A percentile compares a stretch with the other conserved stretches of the same genome.
phyloP scores from a whole-genome alignment of 2,329 filamentous ascomycete genomes.

The Calonectria crousiana region DNA sequence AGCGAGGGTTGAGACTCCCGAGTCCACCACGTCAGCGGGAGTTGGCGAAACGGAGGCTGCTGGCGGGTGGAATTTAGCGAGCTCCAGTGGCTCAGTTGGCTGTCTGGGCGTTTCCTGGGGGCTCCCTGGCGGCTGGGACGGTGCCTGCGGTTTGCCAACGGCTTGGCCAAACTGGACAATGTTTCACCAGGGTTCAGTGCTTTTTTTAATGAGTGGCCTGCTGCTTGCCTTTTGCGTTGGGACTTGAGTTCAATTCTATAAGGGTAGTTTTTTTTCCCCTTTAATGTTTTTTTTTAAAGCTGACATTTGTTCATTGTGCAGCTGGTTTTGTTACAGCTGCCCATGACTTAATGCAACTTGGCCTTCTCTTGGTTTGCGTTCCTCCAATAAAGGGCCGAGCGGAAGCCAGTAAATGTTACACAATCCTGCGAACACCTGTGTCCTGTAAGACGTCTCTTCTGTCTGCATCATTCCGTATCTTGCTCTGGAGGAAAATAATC shows the following conservation, averaged over 20 bases:
- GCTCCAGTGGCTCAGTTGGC: constrained; percentile 24
- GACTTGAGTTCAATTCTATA: neutral
- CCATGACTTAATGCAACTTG: constrained; percentile 3
- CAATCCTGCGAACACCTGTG: constrained; percentile 10
- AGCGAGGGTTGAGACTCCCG: constrained; percentile 28
- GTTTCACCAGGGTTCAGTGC: constrained; percentile 7
- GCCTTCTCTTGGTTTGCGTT: constrained; percentile 1
- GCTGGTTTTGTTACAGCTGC: constrained; percentile 2
- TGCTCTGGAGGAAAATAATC: neutral
- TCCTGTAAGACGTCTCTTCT: neutral
- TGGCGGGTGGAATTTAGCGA: constrained; percentile 41
- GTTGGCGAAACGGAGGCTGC: constrained; percentile 19
- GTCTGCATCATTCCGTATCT: neutral
- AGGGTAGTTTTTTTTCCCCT: neutral
- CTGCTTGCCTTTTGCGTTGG: neutral
- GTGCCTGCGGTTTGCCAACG: neutral
- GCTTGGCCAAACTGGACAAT: neutral
- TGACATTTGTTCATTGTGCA: constrained; percentile 8
- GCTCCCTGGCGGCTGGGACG: neutral
- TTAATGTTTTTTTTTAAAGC: neutral
- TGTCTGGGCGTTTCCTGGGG: constrained; percentile 29
- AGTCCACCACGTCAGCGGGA: constrained; percentile 42
- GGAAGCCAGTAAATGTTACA: constrained; percentile 1
- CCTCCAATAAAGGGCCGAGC: constrained; percentile 15
- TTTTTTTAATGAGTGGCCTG: neutral